Percentiles rank a stretch among this genome's conserved stretches.
phyloP scores from a whole-genome alignment of 139 green algal genomes.

The Coelastrella sp. region DNA sequence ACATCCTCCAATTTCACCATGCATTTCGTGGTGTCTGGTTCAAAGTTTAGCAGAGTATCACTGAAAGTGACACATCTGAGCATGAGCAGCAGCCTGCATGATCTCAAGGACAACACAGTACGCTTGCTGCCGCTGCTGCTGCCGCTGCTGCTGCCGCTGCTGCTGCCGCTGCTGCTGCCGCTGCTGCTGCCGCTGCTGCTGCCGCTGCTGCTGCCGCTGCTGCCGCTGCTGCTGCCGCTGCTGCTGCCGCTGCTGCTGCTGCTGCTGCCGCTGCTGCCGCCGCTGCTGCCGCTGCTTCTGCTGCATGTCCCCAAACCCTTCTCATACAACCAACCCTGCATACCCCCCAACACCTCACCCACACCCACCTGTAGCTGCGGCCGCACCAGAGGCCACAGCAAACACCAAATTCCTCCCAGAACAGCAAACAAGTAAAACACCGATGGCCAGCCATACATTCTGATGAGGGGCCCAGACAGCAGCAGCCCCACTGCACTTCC shows the following conservation, averaged over 20 bases:
- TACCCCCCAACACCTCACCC: neutral
- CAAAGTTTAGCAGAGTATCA: too few relatives aligned
- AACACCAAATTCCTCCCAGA: slow-evolving; percentile 91
- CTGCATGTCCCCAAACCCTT: neutral
- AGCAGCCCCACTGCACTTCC: slow-evolving; percentile 87
- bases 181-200: too few relatives aligned
- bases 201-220: neutral
- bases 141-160: neutral
- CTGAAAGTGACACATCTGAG: too few relatives aligned
- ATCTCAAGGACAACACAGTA: too few relatives aligned
- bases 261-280: neutral
- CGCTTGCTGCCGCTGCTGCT: too few relatives aligned
- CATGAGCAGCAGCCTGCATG: too few relatives aligned
- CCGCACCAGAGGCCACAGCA: slow-evolving; percentile 81
- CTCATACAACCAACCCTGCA: too few relatives aligned
- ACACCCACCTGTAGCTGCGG: slow-evolving; percentile 60
- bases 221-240: too few relatives aligned
- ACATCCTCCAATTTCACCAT: too few relatives aligned
- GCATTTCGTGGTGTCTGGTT: too few relatives aligned
- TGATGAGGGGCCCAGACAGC: slow-evolving; percentile 91
- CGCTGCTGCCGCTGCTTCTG: neutral
- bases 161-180: neutral
- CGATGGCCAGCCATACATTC: slow-evolving; percentile 89
- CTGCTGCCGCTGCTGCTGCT: neutral
- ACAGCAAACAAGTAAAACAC: slow-evolving; percentile 98